Evolutionary conservation across 2,329 filamentous ascomycete genomes (phyloP).

Genomic region (Venturia oleaginea): DNA sequence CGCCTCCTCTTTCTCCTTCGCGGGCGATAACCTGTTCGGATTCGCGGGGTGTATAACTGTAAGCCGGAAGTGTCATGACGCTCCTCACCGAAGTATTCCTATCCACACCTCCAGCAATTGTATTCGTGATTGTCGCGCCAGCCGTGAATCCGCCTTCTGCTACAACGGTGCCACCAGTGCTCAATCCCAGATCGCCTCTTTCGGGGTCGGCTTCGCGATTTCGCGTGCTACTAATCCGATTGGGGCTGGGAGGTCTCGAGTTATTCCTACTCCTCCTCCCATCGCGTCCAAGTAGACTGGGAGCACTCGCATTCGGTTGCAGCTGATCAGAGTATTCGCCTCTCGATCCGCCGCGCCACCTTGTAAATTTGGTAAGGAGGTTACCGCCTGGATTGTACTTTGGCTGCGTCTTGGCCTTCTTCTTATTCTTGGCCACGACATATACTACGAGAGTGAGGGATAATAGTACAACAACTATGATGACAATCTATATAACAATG

Average conservation of each 20-base stretch:
- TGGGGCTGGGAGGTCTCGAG: slow-evolving; percentile 1
- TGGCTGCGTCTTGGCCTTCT: background rate
- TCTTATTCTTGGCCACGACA: slow-evolving; percentile 5
- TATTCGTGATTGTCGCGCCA: slow-evolving; percentile 2
- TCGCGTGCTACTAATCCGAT: background rate
- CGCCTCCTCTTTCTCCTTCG: slow-evolving; percentile 83
- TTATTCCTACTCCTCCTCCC: background rate
- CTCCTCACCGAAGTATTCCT: slow-evolving; percentile 80
- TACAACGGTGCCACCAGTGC: background rate
- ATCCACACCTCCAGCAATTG: slow-evolving; percentile 47
- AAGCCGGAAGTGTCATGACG: slow-evolving; percentile 88
- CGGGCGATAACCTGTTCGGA: slow-evolving; percentile 76
- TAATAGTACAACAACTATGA: slow-evolving; percentile 3
- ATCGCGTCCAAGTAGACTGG: slow-evolving; percentile 2
- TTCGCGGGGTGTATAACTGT: slow-evolving; percentile 62
- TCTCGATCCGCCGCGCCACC: slow-evolving; percentile 1
- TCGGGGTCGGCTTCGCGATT: slow-evolving; percentile 1
- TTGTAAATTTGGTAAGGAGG: slow-evolving; percentile 4
- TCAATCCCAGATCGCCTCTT: slow-evolving; percentile 6
- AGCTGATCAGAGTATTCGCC: slow-evolving; percentile 12
- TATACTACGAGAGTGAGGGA: background rate
- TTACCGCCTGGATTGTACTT: slow-evolving; percentile 1
- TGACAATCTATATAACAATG: background rate
- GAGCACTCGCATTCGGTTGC: slow-evolving; percentile 6
- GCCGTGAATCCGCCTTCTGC: background rate